Conservation (phyloP, 1,284 basidiomycete genomes). For the Ustilago trichophora region DNA sequence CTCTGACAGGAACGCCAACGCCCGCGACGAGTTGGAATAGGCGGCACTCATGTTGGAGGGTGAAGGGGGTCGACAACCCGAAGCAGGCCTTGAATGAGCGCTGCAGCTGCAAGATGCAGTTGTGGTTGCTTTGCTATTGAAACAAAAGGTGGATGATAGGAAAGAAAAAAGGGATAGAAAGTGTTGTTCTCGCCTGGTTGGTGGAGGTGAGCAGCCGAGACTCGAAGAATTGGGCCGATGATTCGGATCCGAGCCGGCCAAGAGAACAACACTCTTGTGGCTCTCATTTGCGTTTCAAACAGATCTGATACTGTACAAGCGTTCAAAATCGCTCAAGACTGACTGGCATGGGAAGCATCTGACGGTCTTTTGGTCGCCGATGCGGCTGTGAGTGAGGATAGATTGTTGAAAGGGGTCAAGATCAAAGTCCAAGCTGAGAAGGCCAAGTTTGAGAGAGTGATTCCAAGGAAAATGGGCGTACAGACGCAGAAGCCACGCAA, state of each 20-base stretch:
- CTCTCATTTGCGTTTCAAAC: background rate
- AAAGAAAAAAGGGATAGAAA: background rate
- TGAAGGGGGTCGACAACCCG: background rate
- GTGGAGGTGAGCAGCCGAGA: slow-evolving; percentile 11
- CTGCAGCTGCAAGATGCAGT: no score
- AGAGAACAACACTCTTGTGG: slow-evolving; percentile 6
- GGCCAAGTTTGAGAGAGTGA: no score
- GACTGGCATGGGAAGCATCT: no score
- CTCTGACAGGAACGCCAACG: slow-evolving; percentile 59
- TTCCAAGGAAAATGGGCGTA: no score
- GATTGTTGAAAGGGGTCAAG: no score
- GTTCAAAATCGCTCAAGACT: no score
- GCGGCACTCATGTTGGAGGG: slow-evolving; percentile 38
- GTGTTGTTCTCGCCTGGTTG: slow-evolving; percentile 10
- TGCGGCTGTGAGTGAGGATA: no score
- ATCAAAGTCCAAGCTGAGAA: no score
- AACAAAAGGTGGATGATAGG: background rate
- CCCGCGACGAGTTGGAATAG: slow-evolving; percentile 58
- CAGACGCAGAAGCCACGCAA: no score
- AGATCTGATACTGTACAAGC: no score
- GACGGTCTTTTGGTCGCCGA: no score
- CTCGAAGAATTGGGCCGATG: slow-evolving; percentile 2
- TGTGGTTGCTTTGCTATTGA: no score
- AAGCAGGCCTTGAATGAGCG: background rate
- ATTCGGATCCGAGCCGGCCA: slow-evolving; percentile 10